Conservation (phyloP, 2,329 filamentous ascomycete species). For the Trichophyton simii region DNA sequence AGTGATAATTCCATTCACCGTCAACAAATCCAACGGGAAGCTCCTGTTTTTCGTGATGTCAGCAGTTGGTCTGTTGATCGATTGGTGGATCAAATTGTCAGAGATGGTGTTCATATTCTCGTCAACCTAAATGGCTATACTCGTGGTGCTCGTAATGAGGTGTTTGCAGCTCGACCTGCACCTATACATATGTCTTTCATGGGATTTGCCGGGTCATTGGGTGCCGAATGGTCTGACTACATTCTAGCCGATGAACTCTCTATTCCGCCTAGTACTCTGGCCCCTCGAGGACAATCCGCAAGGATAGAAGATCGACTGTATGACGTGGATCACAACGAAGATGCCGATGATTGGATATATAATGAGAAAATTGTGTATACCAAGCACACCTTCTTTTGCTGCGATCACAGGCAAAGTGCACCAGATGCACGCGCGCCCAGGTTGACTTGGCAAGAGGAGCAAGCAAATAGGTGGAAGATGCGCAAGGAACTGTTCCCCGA, state of each 20-base stretch:
- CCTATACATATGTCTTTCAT: slow-evolving; percentile 99
- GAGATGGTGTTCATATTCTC: slow-evolving; percentile 83
- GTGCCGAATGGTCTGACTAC: slow-evolving; percentile 98
- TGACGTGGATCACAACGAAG: slow-evolving; percentile 54
- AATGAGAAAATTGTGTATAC: slow-evolving; percentile 95
- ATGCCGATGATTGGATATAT: slow-evolving; percentile 77
- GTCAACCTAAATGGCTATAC: slow-evolving; percentile 99
- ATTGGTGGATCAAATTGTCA: slow-evolving; percentile 72
- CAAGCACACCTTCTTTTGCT: slow-evolving; percentile 93
- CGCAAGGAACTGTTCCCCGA: slow-evolving; percentile 80
- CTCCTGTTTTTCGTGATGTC: slow-evolving; percentile 80
- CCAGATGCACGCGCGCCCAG: slow-evolving; percentile 54
- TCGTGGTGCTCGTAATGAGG: slow-evolving; percentile 87
- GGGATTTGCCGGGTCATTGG: slow-evolving; percentile 92
- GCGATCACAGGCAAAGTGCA: slow-evolving; percentile 86
- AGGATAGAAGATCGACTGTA: slow-evolving; percentile 55
- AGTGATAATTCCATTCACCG: slow-evolving; percentile 84
- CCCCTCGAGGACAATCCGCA: slow-evolving; percentile 64
- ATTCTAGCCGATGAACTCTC: slow-evolving; percentile 81
- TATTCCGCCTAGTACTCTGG: slow-evolving; percentile 67
- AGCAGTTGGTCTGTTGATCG: slow-evolving; percentile 75
- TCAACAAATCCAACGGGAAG: slow-evolving; percentile 82
- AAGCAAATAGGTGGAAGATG: slow-evolving; percentile 75
- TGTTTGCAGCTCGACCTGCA: slow-evolving; percentile 86
- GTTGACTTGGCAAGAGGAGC: slow-evolving; percentile 73